Evolutionary conservation across 2,329 filamentous ascomycete species (phyloP), one percentile per base, ranked within the genome.

Genomic region (Alternaria sp.): DNA sequence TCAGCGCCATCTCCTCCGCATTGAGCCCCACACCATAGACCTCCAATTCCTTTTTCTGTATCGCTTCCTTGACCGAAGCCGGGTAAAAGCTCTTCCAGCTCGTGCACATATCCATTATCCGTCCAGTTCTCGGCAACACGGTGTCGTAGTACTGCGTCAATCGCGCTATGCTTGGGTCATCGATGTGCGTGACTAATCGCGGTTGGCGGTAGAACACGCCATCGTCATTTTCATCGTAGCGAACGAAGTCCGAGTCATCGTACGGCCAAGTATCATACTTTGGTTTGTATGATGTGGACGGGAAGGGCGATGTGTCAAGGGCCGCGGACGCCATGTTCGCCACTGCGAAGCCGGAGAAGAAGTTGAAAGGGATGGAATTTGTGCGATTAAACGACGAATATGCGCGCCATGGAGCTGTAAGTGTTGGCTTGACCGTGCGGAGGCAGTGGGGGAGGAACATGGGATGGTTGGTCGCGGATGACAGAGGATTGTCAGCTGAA

Each of bases 101-200:
- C 1, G 78, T 81, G 66, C 84, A 86, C 60, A 86, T 77, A 60
- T 86, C 84, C 11, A 86, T 63, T 0, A 86, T 79, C 1, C 68
- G 71, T 1, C 83, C 81, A 46, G 69, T 72, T 4, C 61, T 61
- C 0, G 83, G 83, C 4, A 86, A 72, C 1, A 75, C 75, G 0
- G 65, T 63, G n/a, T 72, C 71, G 68, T 86, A 86, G 72, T 86
- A 86, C 3, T 70, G 62, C 25, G 78, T 74, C 2, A 86, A 68
- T 0, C 77, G 73, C 4, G 70, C 68, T 52, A 85, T 84, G 0
- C 84, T 83, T 5, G 79, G 74, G 43, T 84, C 82, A 64, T 86
- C 84, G 65, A 86, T 86, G 59, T 86, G 85, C 11, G 84, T 84
- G 1, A 86, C 84, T 62, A 85, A 83, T 16, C 84, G 79, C 1